Evolutionary conservation across 257 asterid species (phyloP), one percentile per base, ranked within the genome.

Genomic region (Jasminum sambac): DNA sequence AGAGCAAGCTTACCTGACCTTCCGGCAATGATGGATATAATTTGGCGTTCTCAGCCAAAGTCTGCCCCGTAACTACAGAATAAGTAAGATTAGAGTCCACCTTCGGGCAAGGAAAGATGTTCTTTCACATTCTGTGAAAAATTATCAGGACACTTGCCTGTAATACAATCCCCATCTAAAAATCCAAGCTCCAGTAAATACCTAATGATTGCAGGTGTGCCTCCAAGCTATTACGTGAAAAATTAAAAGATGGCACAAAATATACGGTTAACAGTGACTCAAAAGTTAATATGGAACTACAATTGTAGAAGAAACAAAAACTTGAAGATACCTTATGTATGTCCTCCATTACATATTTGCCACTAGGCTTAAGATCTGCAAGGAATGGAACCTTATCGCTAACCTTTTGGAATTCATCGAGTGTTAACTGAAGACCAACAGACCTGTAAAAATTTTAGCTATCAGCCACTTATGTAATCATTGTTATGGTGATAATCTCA

Each of bases 281-380:
- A 9, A 21, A 50, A 50, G n/a, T 23, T 55, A 3, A 19, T 21
- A 19, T 21, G 30, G 36, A 19, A 55, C 61, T 52, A 52, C 0
- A 2, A 3, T 52, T 3, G 61, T 8, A 21, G 5, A 21, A n/a
- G 26, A 8, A 11, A 55, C 2, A 55, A 10, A 9, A 25, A 55
- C 34, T 1, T 40, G 71, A 65, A 38, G 74, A 74, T 72, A 91
- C 98, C 96, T 91, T 94, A 84, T 94, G 99, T 52, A 94, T 85
- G 71, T 94, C 99, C 84, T 91, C 99, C 99, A 91, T 94, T 64
- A 94, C 99, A 67, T 84, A 94, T 82, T 89, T 94, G 60, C 99
- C 99, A 85, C 99, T 94, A 66, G 99, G 99, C 86, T 91, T 94
- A 42, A 94, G 95, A 88, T 94, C 99, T 66, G 99, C 99, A 52